These are phyloP conservation scores for Stellera chamaejasme DNA, from an alignment of 345 rosid species.

Conservation along the genomic window DNA sequence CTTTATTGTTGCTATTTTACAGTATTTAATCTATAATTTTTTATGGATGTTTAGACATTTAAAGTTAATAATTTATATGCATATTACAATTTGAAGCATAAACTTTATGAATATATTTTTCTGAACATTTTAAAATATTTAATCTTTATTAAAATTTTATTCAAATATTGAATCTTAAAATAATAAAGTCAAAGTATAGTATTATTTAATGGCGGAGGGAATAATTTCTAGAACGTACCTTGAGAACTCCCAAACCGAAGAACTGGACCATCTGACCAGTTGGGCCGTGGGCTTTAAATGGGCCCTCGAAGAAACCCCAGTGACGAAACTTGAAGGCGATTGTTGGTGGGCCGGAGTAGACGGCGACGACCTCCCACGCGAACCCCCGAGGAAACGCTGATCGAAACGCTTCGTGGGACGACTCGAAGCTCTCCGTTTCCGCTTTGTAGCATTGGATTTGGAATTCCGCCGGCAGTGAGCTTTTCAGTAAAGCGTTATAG, in stretches of 20 bases:
- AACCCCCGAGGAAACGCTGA: slow-evolving; percentile 79
- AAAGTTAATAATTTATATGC: no score
- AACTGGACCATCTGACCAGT: slow-evolving; percentile 59
- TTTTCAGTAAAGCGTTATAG: slow-evolving; percentile 64
- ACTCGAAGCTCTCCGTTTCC: slow-evolving; percentile 62
- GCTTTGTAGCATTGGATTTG: slow-evolving; percentile 57
- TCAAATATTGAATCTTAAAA: no score
- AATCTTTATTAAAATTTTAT: no score
- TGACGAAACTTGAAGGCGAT: slow-evolving; percentile 80
- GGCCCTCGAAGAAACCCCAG: slow-evolving; percentile 83
- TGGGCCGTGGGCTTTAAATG: slow-evolving; percentile 63
- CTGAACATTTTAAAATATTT: no score
- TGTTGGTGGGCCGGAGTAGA: slow-evolving; percentile 69
- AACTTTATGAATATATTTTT: no score
- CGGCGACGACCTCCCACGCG: slow-evolving; percentile 65
- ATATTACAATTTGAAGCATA: no score
- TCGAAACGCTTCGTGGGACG: slow-evolving; percentile 59
- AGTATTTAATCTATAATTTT: no score
- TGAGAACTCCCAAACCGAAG: slow-evolving; percentile 54
- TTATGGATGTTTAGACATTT: no score
- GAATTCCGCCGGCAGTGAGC: slow-evolving; percentile 46
- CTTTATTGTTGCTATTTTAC: no score
- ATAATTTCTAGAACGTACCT: slow-evolving; percentile 28
- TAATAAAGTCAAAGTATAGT: no score
- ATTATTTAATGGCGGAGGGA: no score